phyloP scores from a whole-genome alignment of 2,329 filamentous ascomycete species.

The Cladophialophora bantiana region DNA sequence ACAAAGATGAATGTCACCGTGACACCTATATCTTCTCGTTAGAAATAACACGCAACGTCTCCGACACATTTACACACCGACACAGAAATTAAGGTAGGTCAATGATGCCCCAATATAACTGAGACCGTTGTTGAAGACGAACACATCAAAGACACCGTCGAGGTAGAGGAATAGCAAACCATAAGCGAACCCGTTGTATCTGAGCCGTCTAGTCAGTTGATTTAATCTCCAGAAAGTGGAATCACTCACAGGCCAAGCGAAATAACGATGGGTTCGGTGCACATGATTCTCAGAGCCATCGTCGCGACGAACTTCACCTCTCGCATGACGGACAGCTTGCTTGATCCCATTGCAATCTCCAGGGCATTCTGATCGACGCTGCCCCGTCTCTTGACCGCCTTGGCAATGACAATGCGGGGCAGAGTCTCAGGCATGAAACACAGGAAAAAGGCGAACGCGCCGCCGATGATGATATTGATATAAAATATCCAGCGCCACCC shows the following conservation, averaged over 20 bases:
- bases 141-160: constrained; percentile 54
- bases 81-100: constrained; percentile 54
- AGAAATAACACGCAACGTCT: not conserved
- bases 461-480: constrained; percentile 52
- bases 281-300: constrained; percentile 54
- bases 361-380: constrained; percentile 42
- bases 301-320: constrained; percentile 52
- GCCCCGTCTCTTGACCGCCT: constrained; percentile 44
- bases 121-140: constrained; percentile 52
- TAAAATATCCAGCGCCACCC: constrained; percentile 49
- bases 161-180: constrained; percentile 53
- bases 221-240: not conserved
- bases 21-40: constrained; percentile 40
- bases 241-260: constrained; percentile 29
- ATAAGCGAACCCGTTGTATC: constrained; percentile 54
- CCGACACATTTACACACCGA: constrained; percentile 37
- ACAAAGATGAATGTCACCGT: constrained; percentile 52
- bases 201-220: constrained; percentile 5
- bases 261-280: constrained; percentile 53
- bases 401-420: constrained; percentile 49
- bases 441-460: constrained; percentile 47
- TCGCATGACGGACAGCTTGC: constrained; percentile 47
- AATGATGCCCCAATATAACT: constrained; percentile 50
- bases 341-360: constrained; percentile 46
- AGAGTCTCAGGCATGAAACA: constrained; percentile 52